Evolutionary conservation across 495 filamentous ascomycete species (phyloP).

Genomic region (Penicillium roqueforti): DNA sequence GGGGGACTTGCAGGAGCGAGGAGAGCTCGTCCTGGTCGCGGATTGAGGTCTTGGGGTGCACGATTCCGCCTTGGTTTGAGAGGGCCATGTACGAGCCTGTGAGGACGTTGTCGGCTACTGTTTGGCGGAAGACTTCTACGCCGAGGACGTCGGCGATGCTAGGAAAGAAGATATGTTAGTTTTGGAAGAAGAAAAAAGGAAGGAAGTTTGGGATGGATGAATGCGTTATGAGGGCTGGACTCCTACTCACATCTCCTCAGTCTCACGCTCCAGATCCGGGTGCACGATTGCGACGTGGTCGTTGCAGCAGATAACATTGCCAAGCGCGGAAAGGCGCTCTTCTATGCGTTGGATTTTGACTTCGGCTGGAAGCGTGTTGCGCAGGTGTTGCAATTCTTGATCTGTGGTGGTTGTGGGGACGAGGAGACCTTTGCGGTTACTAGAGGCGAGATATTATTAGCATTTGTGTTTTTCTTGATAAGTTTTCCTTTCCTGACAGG

Average conservation of each 20-base stretch:
- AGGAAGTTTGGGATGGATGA: background rate
- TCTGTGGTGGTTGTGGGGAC: slow-evolving; percentile 95
- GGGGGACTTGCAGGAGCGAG: slow-evolving; percentile 87
- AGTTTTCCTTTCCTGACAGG: background rate
- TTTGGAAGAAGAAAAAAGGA: background rate
- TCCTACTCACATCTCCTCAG: slow-evolving; percentile 67
- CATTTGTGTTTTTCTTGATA: slow-evolving; percentile 1
- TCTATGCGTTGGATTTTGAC: slow-evolving; percentile 95
- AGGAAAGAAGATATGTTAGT: background rate
- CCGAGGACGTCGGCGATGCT: slow-evolving; percentile 90
- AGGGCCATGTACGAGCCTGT: slow-evolving; percentile 94
- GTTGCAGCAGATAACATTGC: slow-evolving; percentile 94
- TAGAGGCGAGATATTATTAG: slow-evolving; percentile 26
- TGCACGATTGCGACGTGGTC: slow-evolving; percentile 96
- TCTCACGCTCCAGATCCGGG: slow-evolving; percentile 95
- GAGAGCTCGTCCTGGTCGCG: slow-evolving; percentile 97
- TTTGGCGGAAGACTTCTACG: slow-evolving; percentile 98
- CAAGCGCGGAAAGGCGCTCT: slow-evolving; percentile 90
- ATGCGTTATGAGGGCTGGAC: background rate
- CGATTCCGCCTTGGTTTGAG: slow-evolving; percentile 93
- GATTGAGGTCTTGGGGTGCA: slow-evolving; percentile 94
- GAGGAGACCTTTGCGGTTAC: slow-evolving; percentile 93
- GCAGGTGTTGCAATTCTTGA: slow-evolving; percentile 94
- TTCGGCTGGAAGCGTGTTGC: slow-evolving; percentile 84
- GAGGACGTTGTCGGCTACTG: slow-evolving; percentile 92